Percentiles rank a stretch among this genome's conserved stretches.
phyloP scores from a whole-genome alignment of 805 yeast genomes.

The Nematodospora valgi region DNA sequence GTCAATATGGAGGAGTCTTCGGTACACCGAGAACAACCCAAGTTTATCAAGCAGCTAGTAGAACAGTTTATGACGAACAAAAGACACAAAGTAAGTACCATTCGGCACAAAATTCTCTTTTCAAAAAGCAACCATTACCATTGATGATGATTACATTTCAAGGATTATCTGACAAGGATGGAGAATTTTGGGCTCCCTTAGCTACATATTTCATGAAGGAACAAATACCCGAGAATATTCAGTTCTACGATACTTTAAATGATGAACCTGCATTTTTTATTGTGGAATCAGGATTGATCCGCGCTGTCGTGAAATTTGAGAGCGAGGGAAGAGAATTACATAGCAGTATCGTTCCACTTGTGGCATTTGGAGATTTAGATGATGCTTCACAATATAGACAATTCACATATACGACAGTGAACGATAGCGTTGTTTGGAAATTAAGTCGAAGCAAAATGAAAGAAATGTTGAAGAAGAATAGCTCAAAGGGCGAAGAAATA shows the following conservation, averaged over 20 bases:
- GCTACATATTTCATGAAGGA: constrained; percentile 52
- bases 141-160: constrained; percentile 62
- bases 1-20: constrained; percentile 2
- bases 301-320: constrained; percentile 36
- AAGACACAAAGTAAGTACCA: constrained; percentile 46
- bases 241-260: constrained; percentile 43
- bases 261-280: constrained; percentile 52
- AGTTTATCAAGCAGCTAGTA: constrained; percentile 50
- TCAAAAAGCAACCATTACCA: constrained; percentile 56
- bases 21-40: constrained; percentile 52
- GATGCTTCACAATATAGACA: constrained; percentile 37
- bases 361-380: constrained; percentile 63
- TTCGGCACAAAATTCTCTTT: constrained; percentile 32
- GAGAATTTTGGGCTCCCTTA: constrained; percentile 60
- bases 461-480: constrained; percentile 35
- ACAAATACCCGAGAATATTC: constrained; percentile 42
- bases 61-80: constrained; percentile 42
- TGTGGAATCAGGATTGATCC: constrained; percentile 47
- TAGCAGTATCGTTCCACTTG: constrained; percentile 60
- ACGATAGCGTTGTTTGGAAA: constrained; percentile 67
- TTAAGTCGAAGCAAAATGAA: constrained; percentile 46
- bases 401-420: constrained; percentile 52
- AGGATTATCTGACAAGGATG: constrained; percentile 49
- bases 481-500: constrained; percentile 45
- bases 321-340: constrained; percentile 34